Conservation (phyloP, 257 asterid species). For the Salvia rosmarinus region DNA sequence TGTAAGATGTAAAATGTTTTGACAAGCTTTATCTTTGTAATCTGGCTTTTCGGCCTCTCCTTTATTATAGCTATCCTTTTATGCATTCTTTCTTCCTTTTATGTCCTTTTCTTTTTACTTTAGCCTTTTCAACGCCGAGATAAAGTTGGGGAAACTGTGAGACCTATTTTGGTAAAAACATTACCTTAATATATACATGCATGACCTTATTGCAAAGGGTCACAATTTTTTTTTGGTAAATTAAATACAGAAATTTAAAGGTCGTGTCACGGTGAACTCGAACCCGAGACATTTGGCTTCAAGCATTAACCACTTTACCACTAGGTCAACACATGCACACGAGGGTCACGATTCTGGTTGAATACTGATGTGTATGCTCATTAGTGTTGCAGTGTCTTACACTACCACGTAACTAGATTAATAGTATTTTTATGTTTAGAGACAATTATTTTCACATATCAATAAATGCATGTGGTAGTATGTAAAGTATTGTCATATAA, state of each 20-base stretch:
- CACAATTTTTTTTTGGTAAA: not conserved
- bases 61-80: conserved; percentile 22
- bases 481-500: not conserved
- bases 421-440: not conserved
- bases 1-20: conserved; percentile 10
- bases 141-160: not conserved
- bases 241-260: no score
- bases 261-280: no score
- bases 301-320: no score
- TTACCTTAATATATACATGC: not conserved
- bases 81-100: conserved; percentile 4
- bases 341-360: conserved; percentile 9
- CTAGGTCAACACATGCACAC: no score
- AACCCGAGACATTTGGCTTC: no score
- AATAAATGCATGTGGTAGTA: not conserved
- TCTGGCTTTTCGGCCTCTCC: conserved; percentile 10
- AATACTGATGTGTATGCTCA: conserved; percentile 1
- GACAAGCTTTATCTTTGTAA: conserved; percentile 19
- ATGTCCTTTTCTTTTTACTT: conserved; percentile 19
- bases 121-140: not conserved
- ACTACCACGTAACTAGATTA: not conserved
- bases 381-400: not conserved
- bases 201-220: conserved; percentile 5
- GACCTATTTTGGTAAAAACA: not conserved
- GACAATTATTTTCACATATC: not conserved